Conservation (phyloP, 768 basidiomycete genomes). For the Agrocybe chaxingu region DNA sequence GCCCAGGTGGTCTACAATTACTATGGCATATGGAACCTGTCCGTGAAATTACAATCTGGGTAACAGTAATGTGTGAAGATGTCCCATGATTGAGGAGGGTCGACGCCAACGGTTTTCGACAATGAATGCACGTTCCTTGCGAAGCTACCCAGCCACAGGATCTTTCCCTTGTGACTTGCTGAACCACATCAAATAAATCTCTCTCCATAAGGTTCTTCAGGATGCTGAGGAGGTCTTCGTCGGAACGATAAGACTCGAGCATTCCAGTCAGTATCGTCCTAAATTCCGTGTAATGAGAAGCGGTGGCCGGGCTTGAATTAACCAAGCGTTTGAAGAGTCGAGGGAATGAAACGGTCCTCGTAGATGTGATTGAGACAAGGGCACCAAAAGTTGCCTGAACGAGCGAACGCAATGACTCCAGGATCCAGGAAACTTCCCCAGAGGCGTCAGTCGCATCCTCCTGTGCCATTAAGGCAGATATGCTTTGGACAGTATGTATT, state of each 20-base stretch:
- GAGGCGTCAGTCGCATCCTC: slow-evolving; percentile 2
- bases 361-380: slow-evolving; percentile 81
- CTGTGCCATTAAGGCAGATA: slow-evolving; percentile 22
- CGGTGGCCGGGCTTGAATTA: slow-evolving; percentile 59
- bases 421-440: slow-evolving; percentile 21
- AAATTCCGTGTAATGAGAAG: slow-evolving; percentile 86
- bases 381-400: slow-evolving; percentile 83
- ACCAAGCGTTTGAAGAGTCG: slow-evolving; percentile 90
- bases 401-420: slow-evolving; percentile 62
- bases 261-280: slow-evolving; percentile 89
- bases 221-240: slow-evolving; percentile 86
- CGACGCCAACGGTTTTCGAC: slow-evolving; percentile 41
- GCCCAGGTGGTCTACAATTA: slow-evolving; percentile 27
- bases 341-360: slow-evolving; percentile 83
- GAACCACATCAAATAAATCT: slow-evolving; percentile 77
- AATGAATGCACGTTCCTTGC: slow-evolving; percentile 48
- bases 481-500: slow-evolving; percentile 71
- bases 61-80: slow-evolving; percentile 37
- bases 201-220: slow-evolving; percentile 78
- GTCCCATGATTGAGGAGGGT: background rate
- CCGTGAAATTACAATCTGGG: slow-evolving; percentile 30
- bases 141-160: slow-evolving; percentile 58
- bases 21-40: slow-evolving; percentile 60
- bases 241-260: slow-evolving; percentile 90
- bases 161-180: slow-evolving; percentile 54